These are phyloP conservation scores for Globisporangium barbulae DNA, from an alignment of 352 stramenopile species.

Conservation along the genomic window DNA sequence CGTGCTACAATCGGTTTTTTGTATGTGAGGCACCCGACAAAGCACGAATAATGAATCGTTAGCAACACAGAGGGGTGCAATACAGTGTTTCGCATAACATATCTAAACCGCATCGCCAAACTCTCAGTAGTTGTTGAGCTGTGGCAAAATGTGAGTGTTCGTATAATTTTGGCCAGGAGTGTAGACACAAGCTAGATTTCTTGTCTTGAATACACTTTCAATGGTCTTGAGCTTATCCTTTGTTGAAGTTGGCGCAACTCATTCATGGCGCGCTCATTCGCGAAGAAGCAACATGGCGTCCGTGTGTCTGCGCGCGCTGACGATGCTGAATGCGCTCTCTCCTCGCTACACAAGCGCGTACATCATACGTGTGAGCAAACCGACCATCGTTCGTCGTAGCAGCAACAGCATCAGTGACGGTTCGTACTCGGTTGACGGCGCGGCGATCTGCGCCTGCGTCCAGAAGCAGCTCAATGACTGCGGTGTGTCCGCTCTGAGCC, in stretches of 20 bases:
- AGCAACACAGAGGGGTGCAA: no score
- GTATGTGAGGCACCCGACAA: no score
- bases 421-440: conserved; percentile 22
- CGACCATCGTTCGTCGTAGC: background rate
- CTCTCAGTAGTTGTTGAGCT: no score
- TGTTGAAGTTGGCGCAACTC: conserved; percentile 2
- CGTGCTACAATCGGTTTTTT: no score
- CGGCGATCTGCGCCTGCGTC: conserved; percentile 16
- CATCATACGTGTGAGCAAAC: background rate
- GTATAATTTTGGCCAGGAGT: no score
- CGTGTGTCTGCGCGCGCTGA: conserved; percentile 31
- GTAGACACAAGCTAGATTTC: background rate
- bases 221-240: background rate
- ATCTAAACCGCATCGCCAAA: no score
- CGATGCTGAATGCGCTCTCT: conserved; percentile 28
- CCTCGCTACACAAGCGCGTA: conserved; percentile 17
- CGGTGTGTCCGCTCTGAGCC: conserved; percentile 24
- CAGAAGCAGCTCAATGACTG: conserved; percentile 26
- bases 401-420: background rate
- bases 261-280: background rate
- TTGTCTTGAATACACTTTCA: background rate
- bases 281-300: conserved; percentile 27
- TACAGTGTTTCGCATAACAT: no score
- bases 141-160: no score
- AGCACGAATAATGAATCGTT: no score